Conservation (phyloP, 1,284 basidiomycete species). For the Fomitopsis palustris region DNA sequence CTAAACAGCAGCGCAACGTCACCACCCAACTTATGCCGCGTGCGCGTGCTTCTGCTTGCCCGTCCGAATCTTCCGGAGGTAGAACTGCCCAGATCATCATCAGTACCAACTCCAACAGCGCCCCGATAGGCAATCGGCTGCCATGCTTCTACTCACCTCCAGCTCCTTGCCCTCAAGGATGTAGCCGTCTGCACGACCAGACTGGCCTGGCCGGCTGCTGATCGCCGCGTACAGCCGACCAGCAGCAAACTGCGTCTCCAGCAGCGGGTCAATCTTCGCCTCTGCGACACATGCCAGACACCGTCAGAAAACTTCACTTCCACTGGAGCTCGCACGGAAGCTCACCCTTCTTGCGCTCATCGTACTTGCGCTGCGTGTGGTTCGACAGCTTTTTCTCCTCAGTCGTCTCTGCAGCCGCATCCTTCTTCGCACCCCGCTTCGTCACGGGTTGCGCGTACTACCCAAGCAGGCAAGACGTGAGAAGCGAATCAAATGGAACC, state of each 20-base stretch:
- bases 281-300: slow-evolving; percentile 40
- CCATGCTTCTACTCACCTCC: slow-evolving; percentile 56
- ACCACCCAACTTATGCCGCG: slow-evolving; percentile 32
- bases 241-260: slow-evolving; percentile 84
- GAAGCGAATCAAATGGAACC: not conserved
- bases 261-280: slow-evolving; percentile 84
- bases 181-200: slow-evolving; percentile 92
- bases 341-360: slow-evolving; percentile 86
- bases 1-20: not conserved
- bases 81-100: slow-evolving; percentile 61
- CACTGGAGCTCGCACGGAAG: slow-evolving; percentile 4
- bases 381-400: slow-evolving; percentile 80
- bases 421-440: slow-evolving; percentile 74
- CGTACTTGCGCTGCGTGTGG: slow-evolving; percentile 82
- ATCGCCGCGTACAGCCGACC: slow-evolving; percentile 89
- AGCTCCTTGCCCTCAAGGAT: slow-evolving; percentile 96
- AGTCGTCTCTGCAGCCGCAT: slow-evolving; percentile 39
- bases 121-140: slow-evolving; percentile 4
- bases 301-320: slow-evolving; percentile 4
- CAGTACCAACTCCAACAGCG: slow-evolving; percentile 9
- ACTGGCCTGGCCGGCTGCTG: slow-evolving; percentile 92
- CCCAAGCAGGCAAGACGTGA: slow-evolving; percentile 10
- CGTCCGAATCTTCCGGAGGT: slow-evolving; percentile 87
- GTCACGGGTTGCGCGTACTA: slow-evolving; percentile 91
- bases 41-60: slow-evolving; percentile 92